Percentiles rank a stretch among this genome's conserved stretches.
Evolutionary conservation across 1,284 basidiomycete species (phyloP).

Genomic region (Rhodotorula sp.): DNA sequence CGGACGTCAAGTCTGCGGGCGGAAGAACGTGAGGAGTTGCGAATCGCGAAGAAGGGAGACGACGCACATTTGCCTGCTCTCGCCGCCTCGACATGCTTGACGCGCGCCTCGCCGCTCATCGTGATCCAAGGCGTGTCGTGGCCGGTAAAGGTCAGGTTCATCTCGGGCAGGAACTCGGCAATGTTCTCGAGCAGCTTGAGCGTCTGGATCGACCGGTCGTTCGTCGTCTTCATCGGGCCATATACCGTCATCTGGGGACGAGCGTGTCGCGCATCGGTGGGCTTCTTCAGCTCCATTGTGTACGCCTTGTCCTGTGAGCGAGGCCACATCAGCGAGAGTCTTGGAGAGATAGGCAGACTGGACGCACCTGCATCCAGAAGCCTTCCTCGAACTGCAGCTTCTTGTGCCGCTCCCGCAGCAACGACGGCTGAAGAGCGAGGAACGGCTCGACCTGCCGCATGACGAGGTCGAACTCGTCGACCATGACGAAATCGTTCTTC

Average conservation of each 20-base stretch:
- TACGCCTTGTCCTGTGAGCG: slow-evolving; percentile 30
- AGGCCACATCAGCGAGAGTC: not conserved
- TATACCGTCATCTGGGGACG: not conserved
- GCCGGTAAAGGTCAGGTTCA: slow-evolving; percentile 37
- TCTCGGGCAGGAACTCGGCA: slow-evolving; percentile 26
- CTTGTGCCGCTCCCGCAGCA: slow-evolving; percentile 23
- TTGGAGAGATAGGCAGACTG: too few relatives aligned
- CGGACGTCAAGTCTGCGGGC: slow-evolving; percentile 12
- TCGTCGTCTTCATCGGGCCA: slow-evolving; percentile 27
- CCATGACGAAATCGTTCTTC: slow-evolving; percentile 36
- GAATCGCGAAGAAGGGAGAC: too few relatives aligned
- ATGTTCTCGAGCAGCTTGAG: slow-evolving; percentile 16
- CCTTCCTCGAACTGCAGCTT: slow-evolving; percentile 25
- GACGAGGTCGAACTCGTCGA: slow-evolving; percentile 44
- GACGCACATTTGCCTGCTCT: slow-evolving; percentile 1
- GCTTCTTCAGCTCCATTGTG: slow-evolving; percentile 21
- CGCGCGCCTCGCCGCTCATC: slow-evolving; percentile 17
- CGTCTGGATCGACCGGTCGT: slow-evolving; percentile 30
- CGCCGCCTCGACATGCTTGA: not conserved
- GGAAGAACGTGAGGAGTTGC: not conserved
- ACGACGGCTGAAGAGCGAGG: slow-evolving; percentile 30
- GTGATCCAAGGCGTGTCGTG: slow-evolving; percentile 35
- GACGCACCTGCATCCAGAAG: slow-evolving; percentile 31
- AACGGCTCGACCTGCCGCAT: slow-evolving; percentile 38
- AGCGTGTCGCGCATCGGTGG: not conserved